Conservation (phyloP, 176 grass and related monocot genomes). For the Carex parvula region DNA sequence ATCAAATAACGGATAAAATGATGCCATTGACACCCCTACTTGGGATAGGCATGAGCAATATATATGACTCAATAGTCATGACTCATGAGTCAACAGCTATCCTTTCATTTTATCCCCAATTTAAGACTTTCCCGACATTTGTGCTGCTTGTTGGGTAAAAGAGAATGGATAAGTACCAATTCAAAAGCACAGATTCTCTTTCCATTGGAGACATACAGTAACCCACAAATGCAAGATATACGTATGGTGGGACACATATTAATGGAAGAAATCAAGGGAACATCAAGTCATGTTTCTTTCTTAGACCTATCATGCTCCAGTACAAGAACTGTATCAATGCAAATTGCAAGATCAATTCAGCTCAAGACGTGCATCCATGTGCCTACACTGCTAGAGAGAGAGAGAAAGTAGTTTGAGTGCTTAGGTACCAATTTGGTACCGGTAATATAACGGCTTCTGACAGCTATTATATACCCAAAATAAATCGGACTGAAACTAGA, state of each 20-base stretch:
- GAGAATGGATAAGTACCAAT: constrained; percentile 13
- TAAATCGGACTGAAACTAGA: background rate
- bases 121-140: constrained; percentile 12
- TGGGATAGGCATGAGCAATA: background rate
- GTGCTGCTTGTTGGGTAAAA: background rate
- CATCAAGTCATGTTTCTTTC: constrained; percentile 14
- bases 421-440: background rate
- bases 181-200: background rate
- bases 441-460: background rate
- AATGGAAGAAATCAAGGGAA: constrained; percentile 11
- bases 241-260: background rate
- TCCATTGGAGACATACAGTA: background rate
- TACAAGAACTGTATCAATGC: background rate
- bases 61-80: too few relatives aligned
- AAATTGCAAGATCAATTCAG: constrained; percentile 20
- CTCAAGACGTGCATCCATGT: constrained; percentile 17
- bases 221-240: constrained; percentile 2
- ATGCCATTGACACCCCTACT: too few relatives aligned
- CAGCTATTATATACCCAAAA: background rate
- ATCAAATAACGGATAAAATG: too few relatives aligned
- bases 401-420: background rate
- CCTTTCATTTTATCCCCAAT: background rate
- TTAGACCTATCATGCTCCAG: background rate
- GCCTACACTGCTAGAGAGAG: background rate
- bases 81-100: background rate